Evolutionary conservation across 176 grass and related monocot species (phyloP), one percentile per base, ranked within the genome.

Genomic region (Bolboschoenus planiculmis): DNA sequence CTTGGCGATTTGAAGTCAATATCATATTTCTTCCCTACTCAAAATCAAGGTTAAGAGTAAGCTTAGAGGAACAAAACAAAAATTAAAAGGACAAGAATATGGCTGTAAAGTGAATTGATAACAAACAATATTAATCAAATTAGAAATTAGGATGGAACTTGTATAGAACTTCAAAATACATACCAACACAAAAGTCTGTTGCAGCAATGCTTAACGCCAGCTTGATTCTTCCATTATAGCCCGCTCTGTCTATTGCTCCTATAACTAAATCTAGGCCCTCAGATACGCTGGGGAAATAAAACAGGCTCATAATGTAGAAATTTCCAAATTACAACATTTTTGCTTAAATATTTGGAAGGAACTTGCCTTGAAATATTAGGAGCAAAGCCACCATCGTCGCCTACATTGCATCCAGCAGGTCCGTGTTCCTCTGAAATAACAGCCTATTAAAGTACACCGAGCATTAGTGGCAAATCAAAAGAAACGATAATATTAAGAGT

Each of bases 21-120:
- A 86, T 99, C 92, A 86, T 95, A 95, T 87, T 99, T 99, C 67
- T 95, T 99, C 83, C 96, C 96, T 99, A 81, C 11, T 79, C 75
- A 88, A 35, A 83, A 51, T 81, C 20, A 2, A 61, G 74, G 78
- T 64, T 43, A 85, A 56, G 75, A 83, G 23, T n/a, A 36, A 80
- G 16, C 3, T 81, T 26, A 86, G 44, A 76, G 39, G 31, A 88
- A n/a, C n/a, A n/a, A 84, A 80, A 61, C 4, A 23, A 81, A 86
- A 54, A 43, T 30, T 82, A 54, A 11, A 55, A 61, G 51, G 55
- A 48, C 21, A 8, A 75, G 20, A 39, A 36, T 31, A 86, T 33
- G 66, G 36, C 7, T 71, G 26, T 2, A 33, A 44, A 56, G 47
- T 51, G 13, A 78, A 34, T 10, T 47, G 36, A 48, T 48, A 24